These are phyloP conservation scores for Anthracocystis panici-leucophaei DNA, from an alignment of 1,284 basidiomycete species.

Conservation along the genomic window DNA sequence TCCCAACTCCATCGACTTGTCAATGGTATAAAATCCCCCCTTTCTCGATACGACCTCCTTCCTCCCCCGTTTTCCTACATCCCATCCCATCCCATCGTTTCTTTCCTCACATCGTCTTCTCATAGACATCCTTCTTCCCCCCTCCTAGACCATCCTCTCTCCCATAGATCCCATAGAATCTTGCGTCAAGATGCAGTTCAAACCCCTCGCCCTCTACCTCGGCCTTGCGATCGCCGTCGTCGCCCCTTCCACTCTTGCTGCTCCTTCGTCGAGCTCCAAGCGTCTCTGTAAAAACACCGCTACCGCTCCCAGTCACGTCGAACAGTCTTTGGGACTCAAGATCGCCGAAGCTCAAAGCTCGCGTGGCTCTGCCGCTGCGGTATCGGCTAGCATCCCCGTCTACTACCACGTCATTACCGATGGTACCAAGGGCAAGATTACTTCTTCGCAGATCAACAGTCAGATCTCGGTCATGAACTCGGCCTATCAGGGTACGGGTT, in stretches of 20 bases:
- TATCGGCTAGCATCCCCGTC: constrained; percentile 35
- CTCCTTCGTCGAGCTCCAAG: constrained; percentile 5
- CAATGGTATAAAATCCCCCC: not conserved
- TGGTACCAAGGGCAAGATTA: constrained; percentile 44
- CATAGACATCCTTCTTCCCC: not conserved
- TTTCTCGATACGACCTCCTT: not conserved
- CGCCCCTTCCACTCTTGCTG: constrained; percentile 22
- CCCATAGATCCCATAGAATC: constrained; percentile 1
- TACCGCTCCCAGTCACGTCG: constrained; percentile 18
- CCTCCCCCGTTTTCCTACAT: not conserved
- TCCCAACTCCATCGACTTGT: too few species aligned
- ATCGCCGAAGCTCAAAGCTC: constrained; percentile 13
- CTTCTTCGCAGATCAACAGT: constrained; percentile 27
- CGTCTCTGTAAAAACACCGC: constrained; percentile 28
- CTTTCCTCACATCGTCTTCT: not conserved
- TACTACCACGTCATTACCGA: constrained; percentile 54
- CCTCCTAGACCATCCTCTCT: not conserved
- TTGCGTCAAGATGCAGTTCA: constrained; percentile 34
- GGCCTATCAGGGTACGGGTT: constrained; percentile 71
- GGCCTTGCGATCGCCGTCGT: constrained; percentile 19
- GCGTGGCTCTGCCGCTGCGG: constrained; percentile 12
- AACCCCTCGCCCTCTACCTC: constrained; percentile 22
- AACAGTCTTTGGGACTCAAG: constrained; percentile 23
- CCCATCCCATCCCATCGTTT: not conserved
- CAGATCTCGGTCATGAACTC: constrained; percentile 74